A percentile compares a stretch with the other conserved stretches of the same genome.
phyloP scores from a whole-genome alignment of 164 flowering plant genomes.

The Chimonanthus praecox region DNA sequence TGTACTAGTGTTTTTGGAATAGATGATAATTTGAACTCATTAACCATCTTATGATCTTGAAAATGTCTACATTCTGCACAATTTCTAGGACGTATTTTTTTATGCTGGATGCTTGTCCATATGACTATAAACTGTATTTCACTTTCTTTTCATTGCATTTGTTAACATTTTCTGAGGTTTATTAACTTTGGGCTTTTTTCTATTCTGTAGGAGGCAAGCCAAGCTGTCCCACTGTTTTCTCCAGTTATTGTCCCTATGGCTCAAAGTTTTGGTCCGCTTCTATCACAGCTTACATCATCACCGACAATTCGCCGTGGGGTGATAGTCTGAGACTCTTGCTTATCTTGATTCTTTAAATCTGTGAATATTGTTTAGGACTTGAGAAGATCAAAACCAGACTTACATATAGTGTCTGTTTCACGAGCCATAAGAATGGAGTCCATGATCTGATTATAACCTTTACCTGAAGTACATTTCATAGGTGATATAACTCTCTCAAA shows the following conservation, averaged over 20 bases:
- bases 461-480: too few species aligned
- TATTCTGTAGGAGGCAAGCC: slow-evolving; percentile 67
- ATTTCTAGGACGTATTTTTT: background rate
- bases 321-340: slow-evolving; percentile 15
- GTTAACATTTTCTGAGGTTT: background rate
- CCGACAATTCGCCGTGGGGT: slow-evolving; percentile 84
- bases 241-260: slow-evolving; percentile 91
- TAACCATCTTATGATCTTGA: too few species aligned
- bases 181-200: background rate
- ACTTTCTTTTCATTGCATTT: background rate
- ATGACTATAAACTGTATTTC: background rate
- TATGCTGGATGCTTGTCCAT: background rate
- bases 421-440: too few species aligned
- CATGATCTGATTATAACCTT: too few species aligned
- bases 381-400: too few species aligned
- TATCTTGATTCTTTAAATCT: background rate
- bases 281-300: slow-evolving; percentile 74
- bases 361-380: background rate
- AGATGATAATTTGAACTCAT: too few species aligned
- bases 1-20: too few species aligned
- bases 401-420: too few species aligned
- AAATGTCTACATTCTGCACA: too few species aligned
- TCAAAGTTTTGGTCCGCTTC: slow-evolving; percentile 81
- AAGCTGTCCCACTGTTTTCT: slow-evolving; percentile 84
- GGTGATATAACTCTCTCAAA: too few species aligned